phyloP scores from a whole-genome alignment of 2,329 filamentous ascomycete species.

The Calcarisporium arbuscula region DNA sequence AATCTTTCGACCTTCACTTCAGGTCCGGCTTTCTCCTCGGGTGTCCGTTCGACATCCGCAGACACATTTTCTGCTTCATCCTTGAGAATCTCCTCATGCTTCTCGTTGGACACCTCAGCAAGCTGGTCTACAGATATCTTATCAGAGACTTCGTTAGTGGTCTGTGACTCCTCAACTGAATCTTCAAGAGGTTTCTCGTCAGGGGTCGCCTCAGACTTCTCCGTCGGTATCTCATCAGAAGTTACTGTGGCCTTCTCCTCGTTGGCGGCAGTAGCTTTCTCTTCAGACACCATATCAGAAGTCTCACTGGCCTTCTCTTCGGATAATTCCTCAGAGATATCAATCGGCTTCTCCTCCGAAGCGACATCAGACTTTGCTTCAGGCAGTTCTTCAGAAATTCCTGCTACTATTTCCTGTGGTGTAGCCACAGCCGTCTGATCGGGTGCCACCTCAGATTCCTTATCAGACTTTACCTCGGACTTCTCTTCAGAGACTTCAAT shows the following conservation, averaged over 20 bases:
- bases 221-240: constrained; percentile 1
- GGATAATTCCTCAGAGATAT: not conserved
- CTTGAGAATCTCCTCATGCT: not conserved
- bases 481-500: not conserved
- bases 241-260: too few relatives aligned
- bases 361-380: not conserved
- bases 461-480: too few relatives aligned
- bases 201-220: not conserved
- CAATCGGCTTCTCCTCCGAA: not conserved
- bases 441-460: too few relatives aligned
- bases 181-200: constrained; percentile 2
- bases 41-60: not conserved
- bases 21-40: constrained; percentile 3
- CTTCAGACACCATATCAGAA: not conserved
- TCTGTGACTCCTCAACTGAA: constrained; percentile 4
- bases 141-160: constrained; percentile 2
- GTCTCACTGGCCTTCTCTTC: too few relatives aligned
- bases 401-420: too few relatives aligned
- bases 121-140: constrained; percentile 4
- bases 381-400: not conserved
- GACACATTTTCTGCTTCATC: not conserved
- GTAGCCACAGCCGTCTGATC: too few relatives aligned
- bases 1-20: constrained; percentile 5
- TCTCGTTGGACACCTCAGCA: constrained; percentile 5
- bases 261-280: not conserved